Conservation (phyloP, 768 basidiomycete species). For the Russula griseocarnosa region DNA sequence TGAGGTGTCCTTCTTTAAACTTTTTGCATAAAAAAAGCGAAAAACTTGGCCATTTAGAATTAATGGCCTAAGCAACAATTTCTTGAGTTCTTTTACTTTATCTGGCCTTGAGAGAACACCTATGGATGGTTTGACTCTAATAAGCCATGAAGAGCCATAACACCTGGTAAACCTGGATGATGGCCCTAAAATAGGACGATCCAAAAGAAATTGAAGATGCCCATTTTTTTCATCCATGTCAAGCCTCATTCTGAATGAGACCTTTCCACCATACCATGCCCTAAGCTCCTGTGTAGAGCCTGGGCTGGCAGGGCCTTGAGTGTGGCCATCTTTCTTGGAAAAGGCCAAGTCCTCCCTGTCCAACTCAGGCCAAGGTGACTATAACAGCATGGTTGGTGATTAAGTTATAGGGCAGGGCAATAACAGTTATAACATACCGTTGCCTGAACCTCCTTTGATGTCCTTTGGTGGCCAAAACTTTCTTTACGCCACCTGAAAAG, state of each 20-base stretch:
- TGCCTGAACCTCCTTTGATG: constrained; percentile 7
- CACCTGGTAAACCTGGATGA: constrained; percentile 56
- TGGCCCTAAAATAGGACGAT: constrained; percentile 47
- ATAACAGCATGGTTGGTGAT: neutral
- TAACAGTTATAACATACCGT: constrained; percentile 8
- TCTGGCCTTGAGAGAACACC: constrained; percentile 34
- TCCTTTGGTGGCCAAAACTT: neutral
- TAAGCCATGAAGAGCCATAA: constrained; percentile 58
- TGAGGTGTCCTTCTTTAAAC: constrained; percentile 49
- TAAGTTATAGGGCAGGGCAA: neutral
- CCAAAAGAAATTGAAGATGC: constrained; percentile 42
- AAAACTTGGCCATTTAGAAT: constrained; percentile 53
- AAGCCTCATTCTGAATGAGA: constrained; percentile 48
- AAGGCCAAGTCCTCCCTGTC: constrained; percentile 51
- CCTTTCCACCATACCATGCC: constrained; percentile 59
- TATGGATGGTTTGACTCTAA: constrained; percentile 47
- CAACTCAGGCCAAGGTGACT: constrained; percentile 64
- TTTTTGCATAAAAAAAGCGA: constrained; percentile 49
- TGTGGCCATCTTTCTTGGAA: constrained; percentile 28
- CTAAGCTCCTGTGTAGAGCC: constrained; percentile 37
- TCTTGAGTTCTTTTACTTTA: constrained; percentile 38
- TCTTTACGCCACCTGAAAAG: neutral
- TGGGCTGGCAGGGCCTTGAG: constrained; percentile 43
- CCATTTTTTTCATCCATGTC: neutral
- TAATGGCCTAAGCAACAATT: constrained; percentile 48